Conservation (phyloP, 1,139 yeast genomes). For the Yamadazyma siamensis region DNA sequence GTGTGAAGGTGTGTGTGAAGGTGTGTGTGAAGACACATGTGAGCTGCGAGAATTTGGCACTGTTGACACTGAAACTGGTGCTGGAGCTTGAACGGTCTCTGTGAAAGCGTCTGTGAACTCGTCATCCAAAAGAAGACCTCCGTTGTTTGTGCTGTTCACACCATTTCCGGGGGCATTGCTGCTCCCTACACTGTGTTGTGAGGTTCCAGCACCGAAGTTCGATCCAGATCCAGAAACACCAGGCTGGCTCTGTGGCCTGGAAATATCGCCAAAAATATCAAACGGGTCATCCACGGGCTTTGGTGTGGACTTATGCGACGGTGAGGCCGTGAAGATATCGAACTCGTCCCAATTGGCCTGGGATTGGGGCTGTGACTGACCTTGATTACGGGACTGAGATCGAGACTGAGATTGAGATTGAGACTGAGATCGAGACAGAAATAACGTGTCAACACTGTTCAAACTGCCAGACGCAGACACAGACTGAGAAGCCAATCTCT, state of each 20-base stretch:
- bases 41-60: no score
- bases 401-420: neutral
- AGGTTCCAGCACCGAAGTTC: no score
- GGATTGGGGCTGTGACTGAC: neutral
- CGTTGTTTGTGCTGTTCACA: no score
- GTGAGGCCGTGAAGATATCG: no score
- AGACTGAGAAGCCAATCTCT: conserved; percentile 1
- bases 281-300: conserved; percentile 20
- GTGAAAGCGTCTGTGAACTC: conserved; percentile 41
- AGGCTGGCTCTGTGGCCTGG: no score
- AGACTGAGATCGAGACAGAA: neutral
- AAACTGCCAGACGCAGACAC: neutral
- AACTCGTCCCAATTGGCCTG: conserved; percentile 11
- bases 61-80: conserved; percentile 3
- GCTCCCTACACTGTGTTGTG: no score
- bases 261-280: conserved; percentile 18
- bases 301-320: no score
- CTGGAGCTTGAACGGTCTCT: conserved; percentile 11
- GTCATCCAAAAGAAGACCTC: conserved; percentile 35
- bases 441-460: neutral
- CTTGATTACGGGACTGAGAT: neutral
- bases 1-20: no score
- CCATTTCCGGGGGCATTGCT: no score
- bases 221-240: no score
- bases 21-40: no score